These are phyloP conservation scores for Fennellomyces sp. DNA, from an alignment of 371 early-diverging fungal species.

Conservation along the genomic window DNA sequence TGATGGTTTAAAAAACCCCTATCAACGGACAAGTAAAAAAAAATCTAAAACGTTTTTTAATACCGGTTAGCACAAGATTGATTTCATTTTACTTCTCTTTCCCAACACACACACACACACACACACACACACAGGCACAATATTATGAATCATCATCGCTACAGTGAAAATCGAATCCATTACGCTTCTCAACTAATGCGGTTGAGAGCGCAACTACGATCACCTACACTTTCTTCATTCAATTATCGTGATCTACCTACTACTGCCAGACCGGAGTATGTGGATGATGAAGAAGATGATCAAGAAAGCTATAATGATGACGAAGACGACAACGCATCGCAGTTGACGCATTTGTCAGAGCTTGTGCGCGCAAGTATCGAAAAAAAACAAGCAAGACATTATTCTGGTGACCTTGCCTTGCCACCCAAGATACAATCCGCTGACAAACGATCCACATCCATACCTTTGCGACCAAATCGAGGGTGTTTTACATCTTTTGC, in stretches of 20 bases:
- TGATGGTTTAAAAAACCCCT: too few species aligned
- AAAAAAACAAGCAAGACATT: neutral
- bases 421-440: conserved; percentile 3
- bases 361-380: conserved; percentile 4
- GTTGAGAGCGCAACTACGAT: neutral
- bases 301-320: conserved; percentile 2
- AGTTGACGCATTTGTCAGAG: conserved; percentile 15
- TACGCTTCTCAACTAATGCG: neutral
- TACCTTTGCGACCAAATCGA: neutral
- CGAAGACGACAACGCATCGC: conserved; percentile 14
- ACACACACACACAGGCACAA: neutral
- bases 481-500: neutral
- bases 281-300: neutral
- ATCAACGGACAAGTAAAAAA: neutral
- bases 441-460: neutral
- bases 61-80: neutral
- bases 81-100: neutral
- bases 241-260: neutral
- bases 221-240: neutral
- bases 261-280: neutral
- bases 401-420: conserved; percentile 1
- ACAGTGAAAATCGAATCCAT: neutral
- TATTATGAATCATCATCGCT: neutral
- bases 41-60: conserved; percentile 3
- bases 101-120: too few species aligned